A percentile compares a stretch with the other conserved stretches of the same genome.
Conservation (phyloP, 176 grass and related monocot species). For the Zea luxurians region DNA sequence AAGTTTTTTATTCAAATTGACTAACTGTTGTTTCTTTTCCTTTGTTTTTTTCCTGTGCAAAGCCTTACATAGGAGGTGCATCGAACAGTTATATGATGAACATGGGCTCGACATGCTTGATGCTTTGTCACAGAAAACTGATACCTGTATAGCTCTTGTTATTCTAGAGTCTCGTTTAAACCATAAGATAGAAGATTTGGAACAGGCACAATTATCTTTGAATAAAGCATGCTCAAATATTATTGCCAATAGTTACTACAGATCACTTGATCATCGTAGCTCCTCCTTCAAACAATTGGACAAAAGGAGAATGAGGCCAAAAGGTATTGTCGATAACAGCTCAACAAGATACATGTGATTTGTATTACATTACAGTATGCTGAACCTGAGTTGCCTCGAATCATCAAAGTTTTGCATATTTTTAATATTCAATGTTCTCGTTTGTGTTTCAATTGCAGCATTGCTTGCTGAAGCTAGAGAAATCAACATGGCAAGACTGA, state of each 20-base stretch:
- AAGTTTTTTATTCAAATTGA: constrained; percentile 10
- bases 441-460: constrained; percentile 27
- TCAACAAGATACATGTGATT: neutral
- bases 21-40: neutral
- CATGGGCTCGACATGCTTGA: constrained; percentile 43
- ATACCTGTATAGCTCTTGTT: constrained; percentile 28
- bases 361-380: constrained; percentile 7
- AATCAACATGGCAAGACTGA: constrained; percentile 12
- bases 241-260: constrained; percentile 39
- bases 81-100: constrained; percentile 51
- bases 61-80: constrained; percentile 55
- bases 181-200: constrained; percentile 38
- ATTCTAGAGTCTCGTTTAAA: constrained; percentile 54
- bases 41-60: constrained; percentile 9
- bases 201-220: constrained; percentile 11
- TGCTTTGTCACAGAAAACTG: constrained; percentile 19
- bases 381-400: neutral
- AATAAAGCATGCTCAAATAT: constrained; percentile 14
- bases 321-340: constrained; percentile 35
- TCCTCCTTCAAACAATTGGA: constrained; percentile 54
- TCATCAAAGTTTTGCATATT: neutral
- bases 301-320: constrained; percentile 31
- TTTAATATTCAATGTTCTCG: neutral
- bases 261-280: constrained; percentile 48
- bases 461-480: constrained; percentile 51